Percentiles rank a stretch among this genome's conserved stretches.
phyloP scores from a whole-genome alignment of 2,329 filamentous ascomycete genomes.

The Chaetomium globosum region DNA sequence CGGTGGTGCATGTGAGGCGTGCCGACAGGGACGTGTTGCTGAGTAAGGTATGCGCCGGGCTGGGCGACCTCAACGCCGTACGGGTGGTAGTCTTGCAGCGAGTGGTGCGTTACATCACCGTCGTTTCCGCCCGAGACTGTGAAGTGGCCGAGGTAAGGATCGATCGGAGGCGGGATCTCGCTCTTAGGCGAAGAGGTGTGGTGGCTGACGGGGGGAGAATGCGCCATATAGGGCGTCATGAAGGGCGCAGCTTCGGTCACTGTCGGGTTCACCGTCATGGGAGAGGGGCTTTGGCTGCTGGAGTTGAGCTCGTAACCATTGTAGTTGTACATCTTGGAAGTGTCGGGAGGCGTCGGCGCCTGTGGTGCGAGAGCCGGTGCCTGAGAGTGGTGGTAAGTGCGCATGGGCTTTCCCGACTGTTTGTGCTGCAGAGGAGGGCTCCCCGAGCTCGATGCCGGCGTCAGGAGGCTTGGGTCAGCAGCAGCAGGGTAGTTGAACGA shows the following conservation, averaged over 20 bases:
- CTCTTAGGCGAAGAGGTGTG: constrained; percentile 40
- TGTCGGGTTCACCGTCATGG: constrained; percentile 48
- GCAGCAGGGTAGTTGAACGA: constrained; percentile 45
- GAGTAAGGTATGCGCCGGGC: constrained; percentile 20
- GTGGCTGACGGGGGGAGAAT: constrained; percentile 39
- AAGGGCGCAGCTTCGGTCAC: constrained; percentile 45
- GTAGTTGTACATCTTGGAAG: constrained; percentile 51
- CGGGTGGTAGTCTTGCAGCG: constrained; percentile 36
- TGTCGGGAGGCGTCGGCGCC: constrained; percentile 53
- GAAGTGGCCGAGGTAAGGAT: constrained; percentile 45
- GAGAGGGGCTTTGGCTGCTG: constrained; percentile 50
- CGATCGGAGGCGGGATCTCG: constrained; percentile 42
- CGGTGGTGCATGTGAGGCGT: constrained; percentile 34
- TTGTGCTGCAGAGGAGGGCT: constrained; percentile 54
- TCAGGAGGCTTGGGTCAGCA: constrained; percentile 50
- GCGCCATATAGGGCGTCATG: constrained; percentile 43
- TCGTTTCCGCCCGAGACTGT: constrained; percentile 42
- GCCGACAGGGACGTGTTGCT: constrained; percentile 25
- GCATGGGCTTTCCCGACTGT: constrained; percentile 44
- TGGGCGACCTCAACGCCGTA: constrained; percentile 31
- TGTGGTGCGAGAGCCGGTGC: constrained; percentile 45
- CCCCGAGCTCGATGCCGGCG: constrained; percentile 54
- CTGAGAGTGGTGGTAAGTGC: constrained; percentile 46
- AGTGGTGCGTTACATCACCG: constrained; percentile 39
- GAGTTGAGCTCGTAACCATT: constrained; percentile 47